Base-by-base conservation (phyloP, 257 asterid species). In the Marsdenia floribunda region DNA sequence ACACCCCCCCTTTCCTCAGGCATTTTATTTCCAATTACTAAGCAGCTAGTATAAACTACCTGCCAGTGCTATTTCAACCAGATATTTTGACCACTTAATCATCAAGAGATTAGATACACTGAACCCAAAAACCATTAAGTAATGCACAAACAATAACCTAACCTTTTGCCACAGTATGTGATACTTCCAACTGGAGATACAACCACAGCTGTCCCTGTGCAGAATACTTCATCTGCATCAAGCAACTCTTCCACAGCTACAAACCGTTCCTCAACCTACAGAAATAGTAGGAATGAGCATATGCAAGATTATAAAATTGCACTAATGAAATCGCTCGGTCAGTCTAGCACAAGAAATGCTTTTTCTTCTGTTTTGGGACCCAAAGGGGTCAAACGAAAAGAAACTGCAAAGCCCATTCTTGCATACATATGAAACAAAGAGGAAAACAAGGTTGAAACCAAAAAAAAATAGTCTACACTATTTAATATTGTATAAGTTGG, bases 161-260 rank as follows among this genome's bases (percentile, higher is more conserved):
- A 71, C 99, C 96, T 87, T 86, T 85, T 85, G 70, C 85, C 85
- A n/a, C 68, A 86, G 81, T 90, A 86, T 33, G 99, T 92, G 53
- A 94, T 80, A 87, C 98, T 92, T 78, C 97, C 98, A 12, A 95
- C 99, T 57, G 99, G 99, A 22, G 97, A 88, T 49, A 92, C 85
- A 69, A 92, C 99, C 47, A 92, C 97, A 3, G 99, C 98, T 15
- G 98, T 95, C 78, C 97, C 98, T 0, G 97, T 92, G 82, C 99
- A 95, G 79, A 95, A 95, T 54, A 95, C 96, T 82, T 95, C 98
- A 81, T 95, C 99, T 49, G 98, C 99, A 78, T 88, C 93, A n/a
- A 95, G 96, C 87, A 95, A 76, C 79, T 95, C 98, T 16, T 91
- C 99, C 75, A 92, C 96, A 0, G 96, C 71, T 75, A 92, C 92